Conservation (phyloP, 2,329 filamentous ascomycete species). For the Colletotrichum spinosum region DNA sequence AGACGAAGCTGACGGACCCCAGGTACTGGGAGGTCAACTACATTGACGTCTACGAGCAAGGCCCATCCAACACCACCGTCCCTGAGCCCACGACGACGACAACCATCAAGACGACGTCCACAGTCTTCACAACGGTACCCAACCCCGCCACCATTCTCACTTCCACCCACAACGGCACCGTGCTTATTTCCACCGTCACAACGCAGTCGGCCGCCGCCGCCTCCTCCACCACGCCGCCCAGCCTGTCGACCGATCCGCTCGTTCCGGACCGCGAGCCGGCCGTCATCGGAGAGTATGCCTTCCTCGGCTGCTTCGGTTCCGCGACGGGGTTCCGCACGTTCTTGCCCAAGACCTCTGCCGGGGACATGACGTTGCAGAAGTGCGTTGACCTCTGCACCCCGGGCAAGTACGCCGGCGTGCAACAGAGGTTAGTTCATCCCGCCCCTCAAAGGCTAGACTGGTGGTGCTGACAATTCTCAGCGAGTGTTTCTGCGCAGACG, state of each 20-base stretch:
- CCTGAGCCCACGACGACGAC: slow-evolving; percentile 44
- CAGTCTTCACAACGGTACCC: slow-evolving; percentile 43
- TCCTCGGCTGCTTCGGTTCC: slow-evolving; percentile 58
- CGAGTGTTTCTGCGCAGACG: slow-evolving; percentile 59
- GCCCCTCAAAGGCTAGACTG: too few species aligned
- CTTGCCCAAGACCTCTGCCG: slow-evolving; percentile 41
- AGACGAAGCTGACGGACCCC: slow-evolving; percentile 11
- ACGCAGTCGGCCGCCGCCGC: slow-evolving; percentile 4
- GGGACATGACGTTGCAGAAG: slow-evolving; percentile 52
- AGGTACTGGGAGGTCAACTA: slow-evolving; percentile 67
- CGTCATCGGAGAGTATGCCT: slow-evolving; percentile 47
- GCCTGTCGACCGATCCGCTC: slow-evolving; percentile 31
- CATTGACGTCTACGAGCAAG: slow-evolving; percentile 59
- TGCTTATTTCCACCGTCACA: slow-evolving; percentile 21
- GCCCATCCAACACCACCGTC: slow-evolving; percentile 24
- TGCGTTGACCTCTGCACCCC: slow-evolving; percentile 53
- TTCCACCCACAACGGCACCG: slow-evolving; percentile 13
- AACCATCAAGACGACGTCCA: slow-evolving; percentile 42
- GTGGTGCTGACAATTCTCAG: slow-evolving; percentile 5
- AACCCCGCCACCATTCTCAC: slow-evolving; percentile 34
- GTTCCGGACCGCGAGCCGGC: slow-evolving; percentile 45
- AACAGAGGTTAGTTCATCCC: slow-evolving; percentile 41
- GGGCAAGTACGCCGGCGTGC: slow-evolving; percentile 53
- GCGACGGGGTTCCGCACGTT: slow-evolving; percentile 51
- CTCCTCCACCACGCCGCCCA: slow-evolving; percentile 21